phyloP scores from a whole-genome alignment of 306 rosid species.

The Vigna nakashimae region DNA sequence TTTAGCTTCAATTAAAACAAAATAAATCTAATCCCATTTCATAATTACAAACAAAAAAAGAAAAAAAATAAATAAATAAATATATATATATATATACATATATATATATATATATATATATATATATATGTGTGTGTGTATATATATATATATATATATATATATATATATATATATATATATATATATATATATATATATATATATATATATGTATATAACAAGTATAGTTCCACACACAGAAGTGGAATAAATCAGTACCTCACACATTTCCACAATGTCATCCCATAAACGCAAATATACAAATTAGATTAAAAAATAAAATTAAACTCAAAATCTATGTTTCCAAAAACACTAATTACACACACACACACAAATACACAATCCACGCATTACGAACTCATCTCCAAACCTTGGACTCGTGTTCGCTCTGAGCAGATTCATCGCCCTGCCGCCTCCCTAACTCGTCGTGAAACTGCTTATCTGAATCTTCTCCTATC shows the following conservation, averaged over 20 bases:
- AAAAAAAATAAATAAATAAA: too few relatives aligned
- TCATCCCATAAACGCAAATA: neutral
- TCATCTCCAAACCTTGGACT: slow-evolving; percentile 62
- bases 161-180: too few relatives aligned
- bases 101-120: too few relatives aligned
- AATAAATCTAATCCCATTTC: slow-evolving; percentile 15
- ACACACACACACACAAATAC: neutral
- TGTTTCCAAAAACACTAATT: neutral
- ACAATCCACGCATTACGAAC: neutral
- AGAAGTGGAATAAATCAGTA: neutral
- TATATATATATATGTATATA: neutral
- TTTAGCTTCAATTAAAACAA: slow-evolving; percentile 31
- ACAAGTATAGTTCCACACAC: slow-evolving; percentile 2
- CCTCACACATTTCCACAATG: slow-evolving; percentile 25
- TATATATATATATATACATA: too few relatives aligned
- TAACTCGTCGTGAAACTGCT: slow-evolving; percentile 51
- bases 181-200: too few relatives aligned
- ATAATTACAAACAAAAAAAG: neutral
- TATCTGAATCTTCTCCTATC: slow-evolving; percentile 69
- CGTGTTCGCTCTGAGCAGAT: slow-evolving; percentile 45
- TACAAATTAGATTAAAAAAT: neutral
- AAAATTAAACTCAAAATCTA: neutral
- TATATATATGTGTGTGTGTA: too few relatives aligned
- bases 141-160: too few relatives aligned
- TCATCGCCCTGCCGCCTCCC: slow-evolving; percentile 43